These are phyloP conservation scores for Eucalyptus victrix DNA, from an alignment of 345 rosid genomes.

Conservation along the genomic window DNA sequence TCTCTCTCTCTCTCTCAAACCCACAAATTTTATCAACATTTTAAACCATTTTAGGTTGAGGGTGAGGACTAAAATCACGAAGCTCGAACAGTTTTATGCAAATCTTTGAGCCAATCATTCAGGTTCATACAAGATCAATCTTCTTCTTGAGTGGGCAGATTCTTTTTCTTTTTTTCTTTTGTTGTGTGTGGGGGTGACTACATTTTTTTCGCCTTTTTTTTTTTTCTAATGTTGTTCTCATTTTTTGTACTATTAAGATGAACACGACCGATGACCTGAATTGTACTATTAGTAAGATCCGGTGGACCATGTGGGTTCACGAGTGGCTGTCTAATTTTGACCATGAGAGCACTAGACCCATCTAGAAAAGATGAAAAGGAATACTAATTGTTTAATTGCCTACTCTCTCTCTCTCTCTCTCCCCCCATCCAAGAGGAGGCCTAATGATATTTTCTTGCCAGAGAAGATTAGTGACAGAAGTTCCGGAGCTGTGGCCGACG, in stretches of 20 bases:
- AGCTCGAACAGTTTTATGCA: not conserved
- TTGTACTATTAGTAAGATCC: not conserved
- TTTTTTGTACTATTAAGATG: not conserved
- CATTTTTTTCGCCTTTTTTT: not conserved
- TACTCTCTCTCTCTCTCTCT: not conserved
- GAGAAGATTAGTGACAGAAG: constrained; percentile 3
- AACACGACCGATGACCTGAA: not conserved
- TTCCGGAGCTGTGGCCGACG: constrained; percentile 17
- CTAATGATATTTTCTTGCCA: not conserved
- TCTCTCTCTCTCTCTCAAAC: not conserved
- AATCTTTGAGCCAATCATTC: not conserved
- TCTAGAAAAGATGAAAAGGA: not conserved
- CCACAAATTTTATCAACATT: not conserved
- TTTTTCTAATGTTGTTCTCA: not conserved
- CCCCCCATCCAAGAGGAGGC: not conserved
- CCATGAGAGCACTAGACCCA: not conserved
- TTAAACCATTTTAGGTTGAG: not conserved
- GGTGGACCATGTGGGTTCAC: not conserved
- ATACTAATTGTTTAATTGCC: not conserved
- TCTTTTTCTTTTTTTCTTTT: not conserved
- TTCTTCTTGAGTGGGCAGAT: not conserved
- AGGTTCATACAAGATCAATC: not conserved
- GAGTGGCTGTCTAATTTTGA: not conserved
- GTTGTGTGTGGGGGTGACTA: not conserved
- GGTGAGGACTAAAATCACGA: not conserved